Evolutionary conservation across 2,329 filamentous ascomycete genomes (phyloP), one percentile per base, ranked within the genome.

Genomic region (Epichloe scottii): DNA sequence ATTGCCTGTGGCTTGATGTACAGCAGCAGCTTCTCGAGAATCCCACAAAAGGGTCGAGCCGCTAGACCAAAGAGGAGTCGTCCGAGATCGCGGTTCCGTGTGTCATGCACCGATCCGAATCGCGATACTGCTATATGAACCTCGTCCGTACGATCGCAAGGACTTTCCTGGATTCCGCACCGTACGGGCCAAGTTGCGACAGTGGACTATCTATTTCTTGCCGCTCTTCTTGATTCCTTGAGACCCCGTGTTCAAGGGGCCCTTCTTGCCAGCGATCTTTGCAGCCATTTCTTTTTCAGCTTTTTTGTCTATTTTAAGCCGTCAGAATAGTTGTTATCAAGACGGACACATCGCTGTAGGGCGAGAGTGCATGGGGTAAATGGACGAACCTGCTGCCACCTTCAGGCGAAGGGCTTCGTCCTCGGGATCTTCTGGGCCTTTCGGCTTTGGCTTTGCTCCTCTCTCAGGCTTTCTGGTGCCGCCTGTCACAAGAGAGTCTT

Each of bases 151-250:
- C 30, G 10, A 8, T 30, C 30, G 30, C 30, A 11, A 30, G 30
- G 30, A 11, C 3, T 30, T 30, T 30, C 30, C 30, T 1, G 4
- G 3, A 51, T 26, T 15, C 40, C 10, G n/a, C 40, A 14, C 7
- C 42, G 23, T 45, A 17, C 12, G 30, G 21, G n/a, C 40, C 42
- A 14, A 12, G 21, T 45, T 15, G 23, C 8, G 21, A 23, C 42
- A 30, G 14, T 50, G 21, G 40, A 44, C 26, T 41, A 51, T 40
- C 72, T 78, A 95, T 84, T 96, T 95, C 86, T 96, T 95, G 70
- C 89, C 90, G 55, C 87, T 93, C 81, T 95, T 96, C 84, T 96
- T 96, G 76, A 97, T 95, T 56, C 89, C 89, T 72, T 94, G 88
- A 46, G 77, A 70, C 35, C 89, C 89, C 34, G 82, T 85, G 72